phyloP scores from a whole-genome alignment of 805 yeast species.

The Komagataella pastoris region DNA sequence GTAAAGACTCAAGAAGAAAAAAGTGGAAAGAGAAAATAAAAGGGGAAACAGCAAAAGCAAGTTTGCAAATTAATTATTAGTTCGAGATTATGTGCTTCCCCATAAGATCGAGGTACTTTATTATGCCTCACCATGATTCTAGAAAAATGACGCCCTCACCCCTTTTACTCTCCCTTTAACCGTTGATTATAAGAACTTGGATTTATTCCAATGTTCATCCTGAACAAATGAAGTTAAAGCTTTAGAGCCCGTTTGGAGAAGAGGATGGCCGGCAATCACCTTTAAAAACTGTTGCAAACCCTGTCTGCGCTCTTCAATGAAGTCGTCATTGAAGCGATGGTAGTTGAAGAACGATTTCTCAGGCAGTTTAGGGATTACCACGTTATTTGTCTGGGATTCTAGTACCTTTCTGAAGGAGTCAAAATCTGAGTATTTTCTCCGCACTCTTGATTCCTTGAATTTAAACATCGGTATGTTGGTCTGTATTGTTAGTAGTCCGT shows the following conservation, averaged over 20 bases:
- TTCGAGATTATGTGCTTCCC: neutral
- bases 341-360: constrained; percentile 54
- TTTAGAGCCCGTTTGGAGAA: constrained; percentile 77
- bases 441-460: constrained; percentile 46
- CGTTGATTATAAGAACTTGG: constrained; percentile 5
- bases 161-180: neutral
- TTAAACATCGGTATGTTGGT: constrained; percentile 87
- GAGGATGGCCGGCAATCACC: constrained; percentile 84
- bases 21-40: neutral
- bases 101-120: neutral
- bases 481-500: constrained; percentile 6
- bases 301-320: constrained; percentile 69
- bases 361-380: constrained; percentile 78
- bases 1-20: neutral
- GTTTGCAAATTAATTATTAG: neutral
- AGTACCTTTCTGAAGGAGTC: constrained; percentile 65
- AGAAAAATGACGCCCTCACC: neutral
- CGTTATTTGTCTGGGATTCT: constrained; percentile 65
- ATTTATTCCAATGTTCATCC: constrained; percentile 66
- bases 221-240: constrained; percentile 76
- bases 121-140: neutral
- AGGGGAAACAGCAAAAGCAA: neutral
- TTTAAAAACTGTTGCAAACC: constrained; percentile 73
- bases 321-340: constrained; percentile 68
- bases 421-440: constrained; percentile 85